A percentile compares a stretch with the other conserved stretches of the same genome.
These are phyloP conservation scores for Cyclocybe cylindracea DNA, from an alignment of 768 basidiomycete species.

Conservation along the genomic window DNA sequence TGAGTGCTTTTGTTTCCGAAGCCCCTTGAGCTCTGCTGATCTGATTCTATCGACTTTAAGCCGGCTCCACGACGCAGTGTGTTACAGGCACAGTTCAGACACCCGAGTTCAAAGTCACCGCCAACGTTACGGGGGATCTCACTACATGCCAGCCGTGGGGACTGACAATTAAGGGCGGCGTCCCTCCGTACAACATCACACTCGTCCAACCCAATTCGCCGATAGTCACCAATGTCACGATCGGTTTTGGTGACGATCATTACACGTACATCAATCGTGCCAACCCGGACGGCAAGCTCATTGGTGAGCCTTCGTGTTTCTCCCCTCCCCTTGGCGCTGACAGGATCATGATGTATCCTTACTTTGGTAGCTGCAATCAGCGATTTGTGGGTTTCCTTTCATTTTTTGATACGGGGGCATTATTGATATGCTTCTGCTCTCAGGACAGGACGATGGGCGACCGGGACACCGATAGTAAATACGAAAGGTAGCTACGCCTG, in stretches of 20 bases:
- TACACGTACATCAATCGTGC: slow-evolving; percentile 47
- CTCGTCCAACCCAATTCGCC: slow-evolving; percentile 38
- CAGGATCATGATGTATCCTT: slow-evolving; percentile 1
- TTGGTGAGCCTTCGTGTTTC: slow-evolving; percentile 37
- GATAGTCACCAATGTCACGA: slow-evolving; percentile 41
- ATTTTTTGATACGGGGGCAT: not conserved
- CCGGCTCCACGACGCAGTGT: slow-evolving; percentile 33
- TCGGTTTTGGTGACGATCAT: slow-evolving; percentile 34
- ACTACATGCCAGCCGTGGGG: slow-evolving; percentile 50
- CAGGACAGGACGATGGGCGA: slow-evolving; percentile 44
- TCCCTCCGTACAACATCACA: slow-evolving; percentile 44
- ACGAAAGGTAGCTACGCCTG: slow-evolving; percentile 32
- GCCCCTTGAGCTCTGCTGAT: not conserved
- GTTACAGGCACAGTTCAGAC: slow-evolving; percentile 20
- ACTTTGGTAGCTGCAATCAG: slow-evolving; percentile 33
- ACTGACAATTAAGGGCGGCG: slow-evolving; percentile 41
- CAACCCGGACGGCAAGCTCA: slow-evolving; percentile 31
- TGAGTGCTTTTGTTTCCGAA: slow-evolving; percentile 19
- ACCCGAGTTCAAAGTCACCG: slow-evolving; percentile 31
- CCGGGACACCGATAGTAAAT: slow-evolving; percentile 27
- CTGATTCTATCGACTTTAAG: slow-evolving; percentile 15
- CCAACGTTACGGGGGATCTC: slow-evolving; percentile 39
- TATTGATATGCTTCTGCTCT: not conserved
- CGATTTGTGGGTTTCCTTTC: slow-evolving; percentile 43
- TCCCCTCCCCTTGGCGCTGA: not conserved